Base-by-base conservation (phyloP, 495 filamentous ascomycete species). In the Chaetomium tenue region DNA sequence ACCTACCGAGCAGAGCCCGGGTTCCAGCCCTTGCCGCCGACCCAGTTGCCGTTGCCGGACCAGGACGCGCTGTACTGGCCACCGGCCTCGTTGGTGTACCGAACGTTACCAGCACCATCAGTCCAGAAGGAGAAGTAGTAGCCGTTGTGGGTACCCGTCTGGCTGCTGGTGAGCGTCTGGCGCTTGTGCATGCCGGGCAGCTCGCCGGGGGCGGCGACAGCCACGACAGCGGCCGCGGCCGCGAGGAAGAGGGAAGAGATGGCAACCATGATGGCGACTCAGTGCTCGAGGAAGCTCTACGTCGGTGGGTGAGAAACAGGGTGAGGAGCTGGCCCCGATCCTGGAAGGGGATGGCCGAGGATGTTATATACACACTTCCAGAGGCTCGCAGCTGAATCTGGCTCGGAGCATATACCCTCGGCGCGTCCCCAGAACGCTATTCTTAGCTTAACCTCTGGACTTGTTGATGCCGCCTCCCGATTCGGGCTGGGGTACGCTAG, bases 121-220 rank as follows among this genome's bases (percentile, higher is more conserved):
- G 84, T 87, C 83, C 84, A 88, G 79, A 84, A 87, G 28, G 80
- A 83, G 70, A 83, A 88, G 75, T 85, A 87, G 74, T 77, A 87
- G 61, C 83, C 84, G 63, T 84, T 82, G 74, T 81, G 77, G 18
- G 75, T 82, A 55, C 86, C 83, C 15, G 83, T 85, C 47, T 75
- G 70, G n/a, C 65, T 70, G 57, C 44, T 57, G 47, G 68, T 71
- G n/a, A 60, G 58, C 4, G 72, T 68, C 64, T 71, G 72, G 5
- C 79, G 77, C 47, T 73, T 78, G 20, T 71, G 63, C 46, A 79
- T 71, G 16, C 76, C 76, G 18, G 78, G 76, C 46, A 76, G 20
- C 61, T 71, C 69, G 56, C 70, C 62, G 25, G 82, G 82, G 18
- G 73, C 76, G 33, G 82, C 80, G 25, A 81, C 53, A 58, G 72